Conservation (phyloP, 768 basidiomycete species). For the Leucocoprinus sp. region DNA sequence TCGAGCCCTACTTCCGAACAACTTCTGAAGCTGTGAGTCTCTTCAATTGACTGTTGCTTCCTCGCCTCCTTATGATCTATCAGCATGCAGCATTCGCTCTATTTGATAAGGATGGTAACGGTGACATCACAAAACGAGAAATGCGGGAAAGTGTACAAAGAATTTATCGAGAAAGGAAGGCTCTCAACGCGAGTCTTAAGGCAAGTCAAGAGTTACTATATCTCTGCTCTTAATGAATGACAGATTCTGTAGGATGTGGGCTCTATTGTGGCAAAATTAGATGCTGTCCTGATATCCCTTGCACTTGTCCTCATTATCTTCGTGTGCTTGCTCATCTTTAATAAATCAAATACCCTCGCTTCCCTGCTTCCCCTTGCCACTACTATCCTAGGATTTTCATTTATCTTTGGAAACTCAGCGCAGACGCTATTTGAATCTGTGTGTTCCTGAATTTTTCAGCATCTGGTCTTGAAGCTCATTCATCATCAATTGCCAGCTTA, state of each 20-base stretch:
- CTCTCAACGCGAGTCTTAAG: constrained; percentile 63
- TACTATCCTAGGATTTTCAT: constrained; percentile 75
- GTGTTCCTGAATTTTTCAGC: constrained; percentile 14
- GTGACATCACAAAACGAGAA: constrained; percentile 67
- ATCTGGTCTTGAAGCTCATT: background rate
- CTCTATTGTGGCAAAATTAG: constrained; percentile 69
- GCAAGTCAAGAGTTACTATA: constrained; percentile 24
- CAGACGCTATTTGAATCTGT: constrained; percentile 74
- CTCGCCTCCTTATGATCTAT: constrained; percentile 7
- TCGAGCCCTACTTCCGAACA: constrained; percentile 67
- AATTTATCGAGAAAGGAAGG: constrained; percentile 72
- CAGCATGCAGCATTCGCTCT: constrained; percentile 61
- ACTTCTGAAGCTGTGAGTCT: constrained; percentile 60
- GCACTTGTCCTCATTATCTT: constrained; percentile 56
- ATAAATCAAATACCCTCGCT: constrained; percentile 51
- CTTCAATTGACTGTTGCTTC: background rate
- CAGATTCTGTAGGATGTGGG: constrained; percentile 45
- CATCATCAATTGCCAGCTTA: constrained; percentile 36
- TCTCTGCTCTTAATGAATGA: constrained; percentile 1
- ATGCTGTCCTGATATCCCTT: constrained; percentile 59
- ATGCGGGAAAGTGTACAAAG: constrained; percentile 80
- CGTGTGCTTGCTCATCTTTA: constrained; percentile 69
- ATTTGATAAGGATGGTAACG: constrained; percentile 80
- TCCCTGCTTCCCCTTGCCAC: constrained; percentile 77
- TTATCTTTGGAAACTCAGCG: constrained; percentile 79